Conservation (phyloP, 768 basidiomycete genomes). For the Lepiota brunneoincarnata region DNA sequence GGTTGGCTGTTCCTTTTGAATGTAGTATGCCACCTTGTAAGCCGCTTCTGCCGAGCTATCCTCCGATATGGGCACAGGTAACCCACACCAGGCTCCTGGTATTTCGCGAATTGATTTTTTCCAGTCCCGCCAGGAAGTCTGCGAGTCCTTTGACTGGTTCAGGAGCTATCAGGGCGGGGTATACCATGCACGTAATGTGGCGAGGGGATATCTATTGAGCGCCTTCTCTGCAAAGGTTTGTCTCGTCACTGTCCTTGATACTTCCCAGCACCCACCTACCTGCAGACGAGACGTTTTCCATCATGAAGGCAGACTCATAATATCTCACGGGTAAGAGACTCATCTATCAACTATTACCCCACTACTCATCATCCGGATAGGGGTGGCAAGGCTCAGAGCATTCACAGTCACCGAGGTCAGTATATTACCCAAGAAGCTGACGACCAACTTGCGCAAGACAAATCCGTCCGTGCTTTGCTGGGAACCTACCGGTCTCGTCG, state of each 20-base stretch:
- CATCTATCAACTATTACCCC: background rate
- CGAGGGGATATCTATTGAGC: conserved; percentile 75
- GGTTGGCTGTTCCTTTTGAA: too few relatives aligned
- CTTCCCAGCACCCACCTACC: conserved; percentile 9
- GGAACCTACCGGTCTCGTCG: conserved; percentile 49
- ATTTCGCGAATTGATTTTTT: conserved; percentile 3
- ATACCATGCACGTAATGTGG: conserved; percentile 57
- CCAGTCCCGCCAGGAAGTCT: conserved; percentile 82
- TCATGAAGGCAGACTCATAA: conserved; percentile 64
- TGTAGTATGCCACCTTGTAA: background rate
- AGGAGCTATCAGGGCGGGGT: conserved; percentile 80
- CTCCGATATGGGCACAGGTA: conserved; percentile 46
- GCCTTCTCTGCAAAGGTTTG: conserved; percentile 64
- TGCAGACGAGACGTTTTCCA: conserved; percentile 67
- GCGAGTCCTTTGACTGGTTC: conserved; percentile 76
- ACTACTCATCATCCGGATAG: conserved; percentile 29
- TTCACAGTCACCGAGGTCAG: conserved; percentile 41
- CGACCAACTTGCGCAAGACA: conserved; percentile 68
- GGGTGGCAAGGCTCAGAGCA: conserved; percentile 67
- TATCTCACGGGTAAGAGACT: conserved; percentile 74
- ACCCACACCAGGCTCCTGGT: background rate
- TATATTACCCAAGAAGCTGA: conserved; percentile 40
- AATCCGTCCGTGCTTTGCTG: conserved; percentile 68
- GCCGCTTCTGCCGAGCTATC: conserved; percentile 23
- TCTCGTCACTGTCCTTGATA: background rate